Evolutionary conservation across 148 eudicot species (phyloP).

Genomic region (Nyssa sinensis): DNA sequence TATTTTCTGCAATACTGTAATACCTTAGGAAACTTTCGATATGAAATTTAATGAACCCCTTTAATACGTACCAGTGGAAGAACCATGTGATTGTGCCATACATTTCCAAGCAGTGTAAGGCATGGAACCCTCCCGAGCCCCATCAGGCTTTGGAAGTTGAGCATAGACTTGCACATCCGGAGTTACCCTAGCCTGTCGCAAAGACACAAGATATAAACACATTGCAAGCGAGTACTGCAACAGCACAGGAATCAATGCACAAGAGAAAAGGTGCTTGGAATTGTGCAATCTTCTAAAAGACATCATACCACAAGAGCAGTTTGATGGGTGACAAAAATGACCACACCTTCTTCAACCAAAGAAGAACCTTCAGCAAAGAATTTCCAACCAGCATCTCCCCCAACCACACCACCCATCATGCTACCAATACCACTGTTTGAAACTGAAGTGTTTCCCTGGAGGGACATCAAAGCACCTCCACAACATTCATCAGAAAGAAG

Average conservation of each 20-base stretch:
- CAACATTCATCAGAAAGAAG: conserved; percentile 60
- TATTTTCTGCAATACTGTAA: conserved; percentile 42
- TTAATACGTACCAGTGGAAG: conserved; percentile 52
- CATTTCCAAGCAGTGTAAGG: conserved; percentile 97
- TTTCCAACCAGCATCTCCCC: conserved; percentile 63
- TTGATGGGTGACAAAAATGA: conserved; percentile 82
- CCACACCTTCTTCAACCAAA: conserved; percentile 84
- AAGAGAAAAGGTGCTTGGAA: conserved; percentile 27
- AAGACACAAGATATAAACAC: conserved; percentile 19
- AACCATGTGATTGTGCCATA: conserved; percentile 45
- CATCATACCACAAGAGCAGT: conserved; percentile 88
- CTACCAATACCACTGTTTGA: conserved; percentile 58
- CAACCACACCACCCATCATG: conserved; percentile 80
- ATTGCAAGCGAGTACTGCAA: conserved; percentile 2
- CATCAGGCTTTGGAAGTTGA: conserved; percentile 79
- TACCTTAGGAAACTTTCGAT: conserved; percentile 18
- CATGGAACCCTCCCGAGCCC: conserved; percentile 88
- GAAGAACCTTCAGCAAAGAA: conserved; percentile 55
- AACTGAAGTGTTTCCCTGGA: conserved; percentile 48
- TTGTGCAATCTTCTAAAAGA: conserved; percentile 30
- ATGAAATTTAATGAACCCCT: conserved; percentile 2
- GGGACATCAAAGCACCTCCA: conserved; percentile 44
- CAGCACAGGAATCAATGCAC: conserved; percentile 3
- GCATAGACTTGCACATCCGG: conserved; percentile 65
- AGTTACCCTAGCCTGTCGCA: conserved; percentile 68